These are phyloP conservation scores for Phytopythium cucurbitacearum DNA, from an alignment of 352 stramenopile genomes.

Conservation along the genomic window DNA sequence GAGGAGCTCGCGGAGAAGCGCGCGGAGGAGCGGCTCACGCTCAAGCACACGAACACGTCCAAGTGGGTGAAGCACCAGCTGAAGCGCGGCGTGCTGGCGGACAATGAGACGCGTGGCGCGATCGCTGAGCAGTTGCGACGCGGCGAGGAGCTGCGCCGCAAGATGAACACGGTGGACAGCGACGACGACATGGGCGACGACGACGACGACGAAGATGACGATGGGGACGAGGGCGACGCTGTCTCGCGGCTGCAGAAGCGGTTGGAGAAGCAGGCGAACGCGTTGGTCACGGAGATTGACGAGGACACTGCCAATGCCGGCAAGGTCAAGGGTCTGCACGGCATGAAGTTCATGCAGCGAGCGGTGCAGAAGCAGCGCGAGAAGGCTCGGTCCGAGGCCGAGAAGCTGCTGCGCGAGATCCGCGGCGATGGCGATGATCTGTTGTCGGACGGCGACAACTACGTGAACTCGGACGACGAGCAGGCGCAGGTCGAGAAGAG, in stretches of 20 bases:
- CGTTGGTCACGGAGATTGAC: constrained; percentile 75
- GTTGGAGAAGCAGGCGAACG: constrained; percentile 64
- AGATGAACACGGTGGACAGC: constrained; percentile 83
- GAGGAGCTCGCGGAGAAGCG: constrained; percentile 88
- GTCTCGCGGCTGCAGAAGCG: constrained; percentile 56
- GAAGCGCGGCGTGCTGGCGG: constrained; percentile 87
- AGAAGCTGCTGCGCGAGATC: constrained; percentile 93
- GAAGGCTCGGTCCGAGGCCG: constrained; percentile 88
- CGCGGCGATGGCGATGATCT: constrained; percentile 75
- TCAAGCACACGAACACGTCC: constrained; percentile 98
- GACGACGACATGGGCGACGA: constrained; percentile 55
- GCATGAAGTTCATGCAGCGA: constrained; percentile 98
- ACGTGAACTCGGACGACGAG: constrained; percentile 43
- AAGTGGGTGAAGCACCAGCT: constrained; percentile 96
- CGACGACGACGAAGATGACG: constrained; percentile 43
- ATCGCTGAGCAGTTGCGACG: constrained; percentile 88
- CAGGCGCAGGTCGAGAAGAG: constrained; percentile 11
- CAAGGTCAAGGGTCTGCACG: constrained; percentile 85
- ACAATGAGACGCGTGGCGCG: constrained; percentile 88
- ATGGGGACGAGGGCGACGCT: constrained; percentile 34
- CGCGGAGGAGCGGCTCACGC: constrained; percentile 95
- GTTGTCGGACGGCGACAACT: constrained; percentile 53
- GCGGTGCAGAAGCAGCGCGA: constrained; percentile 94
- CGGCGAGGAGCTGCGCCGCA: constrained; percentile 91
- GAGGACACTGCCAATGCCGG: constrained; percentile 38